phyloP scores from a whole-genome alignment of 805 yeast genomes.

The Saccharomycopsis guyanensis region DNA sequence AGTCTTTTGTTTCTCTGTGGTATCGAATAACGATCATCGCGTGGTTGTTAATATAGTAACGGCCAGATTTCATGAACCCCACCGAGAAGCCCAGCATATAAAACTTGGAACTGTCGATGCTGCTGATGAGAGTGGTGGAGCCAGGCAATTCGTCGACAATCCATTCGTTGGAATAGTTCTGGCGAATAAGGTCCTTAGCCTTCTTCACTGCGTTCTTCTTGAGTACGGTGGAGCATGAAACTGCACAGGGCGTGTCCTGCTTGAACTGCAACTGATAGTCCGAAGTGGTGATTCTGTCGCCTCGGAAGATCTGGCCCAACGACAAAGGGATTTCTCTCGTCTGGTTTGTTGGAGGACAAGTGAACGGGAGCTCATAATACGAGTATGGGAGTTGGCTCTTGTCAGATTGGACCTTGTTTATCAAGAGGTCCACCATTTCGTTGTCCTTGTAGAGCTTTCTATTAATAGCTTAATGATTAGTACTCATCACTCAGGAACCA shows the following conservation, averaged over 20 bases:
- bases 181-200: conserved; percentile 54
- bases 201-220: conserved; percentile 41
- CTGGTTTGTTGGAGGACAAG: conserved; percentile 56
- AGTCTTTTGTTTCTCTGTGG: conserved; percentile 36
- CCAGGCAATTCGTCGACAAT: conserved; percentile 77
- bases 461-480: neutral
- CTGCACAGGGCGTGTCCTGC: conserved; percentile 55
- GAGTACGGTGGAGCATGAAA: conserved; percentile 62
- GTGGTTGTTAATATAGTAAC: conserved; percentile 66
- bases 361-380: conserved; percentile 71
- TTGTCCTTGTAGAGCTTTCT: conserved; percentile 29
- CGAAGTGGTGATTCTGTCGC: conserved; percentile 73
- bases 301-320: conserved; percentile 68
- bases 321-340: conserved; percentile 61
- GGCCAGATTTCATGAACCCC: conserved; percentile 59
- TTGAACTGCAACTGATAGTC: conserved; percentile 60
- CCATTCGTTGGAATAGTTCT: conserved; percentile 81
- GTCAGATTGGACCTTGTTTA: conserved; percentile 74
- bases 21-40: conserved; percentile 73
- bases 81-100: conserved; percentile 84
- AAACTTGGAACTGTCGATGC: conserved; percentile 52
- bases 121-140: conserved; percentile 70
- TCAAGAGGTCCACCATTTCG: conserved; percentile 59
- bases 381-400: conserved; percentile 69
- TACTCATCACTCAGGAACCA: too few species aligned